Conservation (phyloP, 441 rosid species). For the Lepidium campestre region DNA sequence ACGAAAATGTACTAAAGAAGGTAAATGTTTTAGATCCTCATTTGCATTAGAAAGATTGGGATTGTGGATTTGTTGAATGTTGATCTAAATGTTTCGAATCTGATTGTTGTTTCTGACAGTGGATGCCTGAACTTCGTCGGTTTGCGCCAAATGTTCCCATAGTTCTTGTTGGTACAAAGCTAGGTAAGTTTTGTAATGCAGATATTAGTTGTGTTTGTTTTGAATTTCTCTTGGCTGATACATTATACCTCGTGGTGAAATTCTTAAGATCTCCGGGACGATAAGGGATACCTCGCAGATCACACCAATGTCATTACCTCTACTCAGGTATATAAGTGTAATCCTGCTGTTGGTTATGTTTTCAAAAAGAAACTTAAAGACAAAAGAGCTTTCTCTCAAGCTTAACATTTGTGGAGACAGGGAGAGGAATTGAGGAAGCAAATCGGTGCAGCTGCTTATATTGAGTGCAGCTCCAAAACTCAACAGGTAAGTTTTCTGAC, state of each 20-base stretch:
- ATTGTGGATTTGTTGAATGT: not conserved
- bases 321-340: slow-evolving; percentile 46
- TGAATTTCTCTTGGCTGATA: not conserved
- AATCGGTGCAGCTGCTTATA: slow-evolving; percentile 94
- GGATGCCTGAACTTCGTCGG: slow-evolving; percentile 96
- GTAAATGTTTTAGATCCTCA: slow-evolving; percentile 31
- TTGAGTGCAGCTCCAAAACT: slow-evolving; percentile 96
- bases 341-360: not conserved
- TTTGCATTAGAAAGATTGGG: not conserved
- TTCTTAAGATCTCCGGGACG: slow-evolving; percentile 72
- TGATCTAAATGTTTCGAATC: not conserved
- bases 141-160: slow-evolving; percentile 94
- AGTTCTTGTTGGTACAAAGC: slow-evolving; percentile 89
- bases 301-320: slow-evolving; percentile 66
- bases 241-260: not conserved
- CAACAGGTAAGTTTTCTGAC: slow-evolving; percentile 58
- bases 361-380: not conserved
- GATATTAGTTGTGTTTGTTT: not conserved
- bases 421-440: slow-evolving; percentile 95
- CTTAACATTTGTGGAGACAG: slow-evolving; percentile 28
- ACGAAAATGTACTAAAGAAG: slow-evolving; percentile 95
- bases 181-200: slow-evolving; percentile 39
- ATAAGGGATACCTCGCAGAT: slow-evolving; percentile 64
- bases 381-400: not conserved
- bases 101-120: slow-evolving; percentile 38